These are phyloP conservation scores for Russula dissimulans DNA, from an alignment of 768 basidiomycete genomes.

Conservation along the genomic window DNA sequence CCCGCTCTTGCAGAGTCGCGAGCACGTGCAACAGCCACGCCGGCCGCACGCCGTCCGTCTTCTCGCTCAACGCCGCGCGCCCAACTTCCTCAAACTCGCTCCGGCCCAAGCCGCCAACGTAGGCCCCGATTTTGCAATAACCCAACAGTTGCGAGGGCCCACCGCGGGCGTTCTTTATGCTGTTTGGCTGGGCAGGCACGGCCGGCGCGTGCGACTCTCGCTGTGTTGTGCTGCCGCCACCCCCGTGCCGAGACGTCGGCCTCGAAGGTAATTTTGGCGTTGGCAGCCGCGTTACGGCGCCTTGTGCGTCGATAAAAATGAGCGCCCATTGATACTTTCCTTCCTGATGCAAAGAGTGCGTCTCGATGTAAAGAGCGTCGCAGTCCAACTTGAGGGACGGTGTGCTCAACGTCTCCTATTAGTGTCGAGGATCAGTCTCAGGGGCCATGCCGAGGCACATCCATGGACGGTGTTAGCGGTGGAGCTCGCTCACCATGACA, in stretches of 20 bases:
- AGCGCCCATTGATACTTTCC: slow-evolving; percentile 18
- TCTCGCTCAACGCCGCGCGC: slow-evolving; percentile 6
- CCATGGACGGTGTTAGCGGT: neutral
- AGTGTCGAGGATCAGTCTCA: neutral
- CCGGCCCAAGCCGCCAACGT: slow-evolving; percentile 8
- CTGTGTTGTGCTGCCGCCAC: neutral
- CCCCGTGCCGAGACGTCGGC: slow-evolving; percentile 10
- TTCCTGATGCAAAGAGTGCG: slow-evolving; percentile 18
- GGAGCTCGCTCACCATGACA: slow-evolving; percentile 6
- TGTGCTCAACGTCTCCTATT: slow-evolving; percentile 8
- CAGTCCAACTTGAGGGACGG: slow-evolving; percentile 17
- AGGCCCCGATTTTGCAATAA: slow-evolving; percentile 17
- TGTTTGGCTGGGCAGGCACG: neutral
- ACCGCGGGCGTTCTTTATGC: neutral
- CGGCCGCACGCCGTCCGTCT: slow-evolving; percentile 6
- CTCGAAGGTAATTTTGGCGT: slow-evolving; percentile 9
- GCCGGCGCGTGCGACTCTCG: slow-evolving; percentile 8
- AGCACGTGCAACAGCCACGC: slow-evolving; percentile 16
- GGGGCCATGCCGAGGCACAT: neutral
- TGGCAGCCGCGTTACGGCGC: slow-evolving; percentile 10
- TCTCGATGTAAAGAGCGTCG: slow-evolving; percentile 19
- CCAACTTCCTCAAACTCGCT: slow-evolving; percentile 15
- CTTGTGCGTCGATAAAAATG: slow-evolving; percentile 10
- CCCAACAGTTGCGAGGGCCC: slow-evolving; percentile 14
- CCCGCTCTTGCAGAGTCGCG: slow-evolving; percentile 14